These are phyloP conservation scores for Nigrospora osmanthi DNA, from an alignment of 2,329 filamentous ascomycete species.

Conservation along the genomic window DNA sequence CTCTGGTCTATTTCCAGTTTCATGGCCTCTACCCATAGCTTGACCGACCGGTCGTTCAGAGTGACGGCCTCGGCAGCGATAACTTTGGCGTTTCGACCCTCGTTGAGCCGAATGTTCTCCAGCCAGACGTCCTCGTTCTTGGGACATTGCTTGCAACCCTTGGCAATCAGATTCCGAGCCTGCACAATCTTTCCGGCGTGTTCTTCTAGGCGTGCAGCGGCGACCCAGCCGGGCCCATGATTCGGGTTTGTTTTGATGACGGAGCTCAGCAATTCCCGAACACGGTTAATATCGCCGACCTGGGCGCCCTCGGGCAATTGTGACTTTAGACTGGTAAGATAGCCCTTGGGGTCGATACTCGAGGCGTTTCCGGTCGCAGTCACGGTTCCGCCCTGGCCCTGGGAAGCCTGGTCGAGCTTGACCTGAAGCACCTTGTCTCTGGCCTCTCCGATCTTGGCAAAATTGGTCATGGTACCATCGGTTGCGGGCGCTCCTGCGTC, in stretches of 20 bases:
- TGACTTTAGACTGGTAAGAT: conserved; percentile 84
- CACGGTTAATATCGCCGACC: conserved; percentile 91
- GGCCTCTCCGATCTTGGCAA: conserved; percentile 92
- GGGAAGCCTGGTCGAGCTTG: conserved; percentile 82
- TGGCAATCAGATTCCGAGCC: conserved; percentile 78
- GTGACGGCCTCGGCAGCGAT: conserved; percentile 92
- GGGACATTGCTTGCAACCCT: conserved; percentile 84
- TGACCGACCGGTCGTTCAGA: conserved; percentile 79
- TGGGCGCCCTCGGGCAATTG: conserved; percentile 74
- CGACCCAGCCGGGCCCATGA: conserved; percentile 93
- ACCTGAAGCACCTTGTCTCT: conserved; percentile 94
- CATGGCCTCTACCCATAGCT: conserved; percentile 93
- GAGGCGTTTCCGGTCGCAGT: conserved; percentile 76
- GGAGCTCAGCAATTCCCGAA: conserved; percentile 85
- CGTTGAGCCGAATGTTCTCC: conserved; percentile 89
- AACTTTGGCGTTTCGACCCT: conserved; percentile 87
- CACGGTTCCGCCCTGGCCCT: conserved; percentile 50
- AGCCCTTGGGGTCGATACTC: conserved; percentile 90
- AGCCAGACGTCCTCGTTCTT: conserved; percentile 95
- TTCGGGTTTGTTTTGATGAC: conserved; percentile 96
- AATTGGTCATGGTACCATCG: conserved; percentile 95
- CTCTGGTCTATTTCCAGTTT: conserved; percentile 74
- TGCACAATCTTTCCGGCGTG: conserved; percentile 86
- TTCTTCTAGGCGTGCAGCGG: conserved; percentile 85
- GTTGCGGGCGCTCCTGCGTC: conserved; percentile 54